These are phyloP conservation scores for Jaenimonas drosophilae DNA, from an alignment of 208 protist genomes.

Conservation along the genomic window DNA sequence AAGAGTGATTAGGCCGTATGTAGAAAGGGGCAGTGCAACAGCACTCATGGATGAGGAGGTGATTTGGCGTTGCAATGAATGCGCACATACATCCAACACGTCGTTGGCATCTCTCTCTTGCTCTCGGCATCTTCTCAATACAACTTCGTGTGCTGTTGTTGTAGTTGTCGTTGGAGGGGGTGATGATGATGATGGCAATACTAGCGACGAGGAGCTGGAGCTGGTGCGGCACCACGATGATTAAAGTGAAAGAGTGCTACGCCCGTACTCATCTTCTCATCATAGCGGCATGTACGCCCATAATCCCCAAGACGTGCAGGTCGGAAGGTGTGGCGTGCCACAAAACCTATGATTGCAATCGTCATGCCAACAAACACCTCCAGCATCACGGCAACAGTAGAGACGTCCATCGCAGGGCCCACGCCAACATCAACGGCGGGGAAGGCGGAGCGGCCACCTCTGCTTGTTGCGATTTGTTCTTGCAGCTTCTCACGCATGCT, in stretches of 20 bases:
- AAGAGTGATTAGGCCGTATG: too few relatives aligned
- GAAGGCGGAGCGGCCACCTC: conserved; percentile 1
- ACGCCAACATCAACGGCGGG: conserved; percentile 3
- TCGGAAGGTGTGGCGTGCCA: conserved; percentile 26
- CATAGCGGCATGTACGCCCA: too few relatives aligned
- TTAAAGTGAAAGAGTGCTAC: conserved; percentile 83
- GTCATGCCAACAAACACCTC: conserved; percentile 19
- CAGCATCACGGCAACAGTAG: conserved; percentile 16
- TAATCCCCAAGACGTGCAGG: conserved; percentile 53
- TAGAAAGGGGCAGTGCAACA: too few relatives aligned
- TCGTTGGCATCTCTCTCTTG: too few relatives aligned
- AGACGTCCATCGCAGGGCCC: conserved; percentile 4
- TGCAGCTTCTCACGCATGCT: conserved; percentile 60
- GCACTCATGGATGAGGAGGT: too few relatives aligned
- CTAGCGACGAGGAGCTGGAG: background rate
- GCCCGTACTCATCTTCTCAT: conserved; percentile 49
- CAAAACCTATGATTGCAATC: conserved; percentile 45
- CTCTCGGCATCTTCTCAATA: too few relatives aligned
- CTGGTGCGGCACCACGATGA: conserved; percentile 47
- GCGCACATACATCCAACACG: too few relatives aligned
- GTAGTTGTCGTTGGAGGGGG: too few relatives aligned
- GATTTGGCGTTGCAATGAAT: too few relatives aligned
- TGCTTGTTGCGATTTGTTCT: conserved; percentile 33
- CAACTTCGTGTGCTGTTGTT: too few relatives aligned
- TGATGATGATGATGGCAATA: too few relatives aligned